Evolutionary conservation across 225 moss, liverwort and hornwort species (phyloP).

Genomic region (Climacium dendroides): DNA sequence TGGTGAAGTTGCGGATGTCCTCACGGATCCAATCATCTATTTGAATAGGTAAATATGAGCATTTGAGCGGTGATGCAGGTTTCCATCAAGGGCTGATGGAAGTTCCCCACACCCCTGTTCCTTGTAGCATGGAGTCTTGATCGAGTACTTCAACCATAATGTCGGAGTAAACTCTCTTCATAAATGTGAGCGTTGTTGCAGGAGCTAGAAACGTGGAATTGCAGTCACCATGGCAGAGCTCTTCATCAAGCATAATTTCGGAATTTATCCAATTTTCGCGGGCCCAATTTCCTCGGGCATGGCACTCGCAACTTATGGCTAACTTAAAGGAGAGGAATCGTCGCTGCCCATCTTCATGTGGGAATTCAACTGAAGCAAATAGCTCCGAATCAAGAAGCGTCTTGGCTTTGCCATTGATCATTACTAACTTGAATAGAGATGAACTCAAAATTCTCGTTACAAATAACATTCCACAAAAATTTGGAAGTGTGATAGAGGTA

Average conservation of each 20-base stretch:
- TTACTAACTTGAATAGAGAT: background rate
- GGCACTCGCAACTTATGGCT: too few relatives aligned
- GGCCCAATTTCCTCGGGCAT: too few relatives aligned
- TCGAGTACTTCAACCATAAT: background rate
- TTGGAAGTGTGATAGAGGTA: background rate
- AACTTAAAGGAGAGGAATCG: too few relatives aligned
- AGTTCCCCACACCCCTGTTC: background rate
- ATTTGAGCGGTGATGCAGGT: background rate
- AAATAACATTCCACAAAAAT: background rate
- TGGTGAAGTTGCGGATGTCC: conserved; percentile 1
- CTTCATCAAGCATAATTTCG: too few relatives aligned
- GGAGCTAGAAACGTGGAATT: too few relatives aligned
- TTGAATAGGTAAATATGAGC: background rate
- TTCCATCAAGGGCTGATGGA: conserved; percentile 15
- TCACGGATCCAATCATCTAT: background rate
- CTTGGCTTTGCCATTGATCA: background rate
- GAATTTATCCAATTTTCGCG: too few relatives aligned
- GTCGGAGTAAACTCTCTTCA: background rate
- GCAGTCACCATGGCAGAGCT: background rate
- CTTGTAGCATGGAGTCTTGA: background rate
- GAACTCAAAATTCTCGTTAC: background rate
- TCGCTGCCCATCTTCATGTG: too few relatives aligned
- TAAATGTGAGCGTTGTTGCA: background rate
- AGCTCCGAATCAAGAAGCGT: background rate
- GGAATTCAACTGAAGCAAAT: too few relatives aligned